Evolutionary conservation across 805 yeast genomes (phyloP).

Genomic region (Pichia cephalocereana): DNA sequence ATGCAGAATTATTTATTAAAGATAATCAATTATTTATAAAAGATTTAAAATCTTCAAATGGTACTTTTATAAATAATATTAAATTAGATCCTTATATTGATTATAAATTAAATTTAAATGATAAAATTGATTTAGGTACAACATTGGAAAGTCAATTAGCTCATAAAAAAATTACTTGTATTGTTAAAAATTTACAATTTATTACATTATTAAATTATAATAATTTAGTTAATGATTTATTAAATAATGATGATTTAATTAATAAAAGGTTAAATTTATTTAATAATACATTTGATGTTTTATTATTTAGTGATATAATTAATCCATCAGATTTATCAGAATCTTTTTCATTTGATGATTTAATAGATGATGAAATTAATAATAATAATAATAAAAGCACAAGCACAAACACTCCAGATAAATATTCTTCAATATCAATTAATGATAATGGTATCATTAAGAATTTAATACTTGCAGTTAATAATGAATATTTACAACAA

Average conservation of each 20-base stretch:
- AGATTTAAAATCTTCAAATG: slow-evolving; percentile 88
- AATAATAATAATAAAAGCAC: slow-evolving; percentile 4
- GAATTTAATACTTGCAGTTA: slow-evolving; percentile 43
- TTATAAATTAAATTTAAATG: slow-evolving; percentile 65
- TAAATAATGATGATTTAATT: slow-evolving; percentile 21
- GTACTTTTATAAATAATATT: slow-evolving; percentile 79
- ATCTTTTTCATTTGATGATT: slow-evolving; percentile 9
- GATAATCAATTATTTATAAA: slow-evolving; percentile 62
- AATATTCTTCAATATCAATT: neutral
- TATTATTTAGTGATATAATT: slow-evolving; percentile 28
- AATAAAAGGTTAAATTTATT: slow-evolving; percentile 23
- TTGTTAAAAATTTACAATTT: slow-evolving; percentile 64
- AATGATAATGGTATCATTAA: slow-evolving; percentile 48
- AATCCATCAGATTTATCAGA: slow-evolving; percentile 9
- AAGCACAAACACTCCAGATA: slow-evolving; percentile 1
- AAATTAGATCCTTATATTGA: slow-evolving; percentile 57
- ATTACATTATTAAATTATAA: slow-evolving; percentile 32
- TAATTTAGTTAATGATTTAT: slow-evolving; percentile 15
- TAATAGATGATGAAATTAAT: slow-evolving; percentile 13
- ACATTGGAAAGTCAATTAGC: slow-evolving; percentile 63
- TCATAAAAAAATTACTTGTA: slow-evolving; percentile 82
- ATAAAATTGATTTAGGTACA: slow-evolving; percentile 87
- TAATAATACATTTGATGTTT: slow-evolving; percentile 27
- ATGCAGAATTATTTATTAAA: slow-evolving; percentile 73
- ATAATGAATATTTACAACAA: slow-evolving; percentile 51